phyloP scores from a whole-genome alignment of 768 basidiomycete species.

The Tulasnella sp. region DNA sequence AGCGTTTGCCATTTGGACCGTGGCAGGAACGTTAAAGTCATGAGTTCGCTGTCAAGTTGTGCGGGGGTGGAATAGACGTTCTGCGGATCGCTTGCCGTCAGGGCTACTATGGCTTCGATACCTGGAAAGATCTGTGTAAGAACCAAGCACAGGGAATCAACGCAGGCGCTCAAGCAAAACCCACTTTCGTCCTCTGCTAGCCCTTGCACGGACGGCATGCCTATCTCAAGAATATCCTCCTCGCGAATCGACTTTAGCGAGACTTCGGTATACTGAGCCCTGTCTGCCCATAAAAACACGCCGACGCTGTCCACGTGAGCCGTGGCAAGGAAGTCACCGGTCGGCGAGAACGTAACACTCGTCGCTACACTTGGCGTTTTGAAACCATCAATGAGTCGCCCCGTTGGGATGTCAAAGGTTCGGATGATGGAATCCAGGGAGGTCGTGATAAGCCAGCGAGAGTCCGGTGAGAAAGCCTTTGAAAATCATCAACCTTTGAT shows the following conservation, averaged over 20 bases:
- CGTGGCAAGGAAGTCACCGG: conserved; percentile 93
- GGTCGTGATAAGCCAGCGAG: conserved; percentile 84
- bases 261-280: conserved; percentile 87
- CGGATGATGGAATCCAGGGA: conserved; percentile 89
- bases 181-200: conserved; percentile 73
- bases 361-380: conserved; percentile 82
- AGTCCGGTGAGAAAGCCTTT: conserved; percentile 92
- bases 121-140: conserved; percentile 40
- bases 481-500: conserved; percentile 4
- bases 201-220: conserved; percentile 82
- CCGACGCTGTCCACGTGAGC: conserved; percentile 92
- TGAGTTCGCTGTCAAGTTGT: conserved; percentile 83
- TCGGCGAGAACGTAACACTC: conserved; percentile 87
- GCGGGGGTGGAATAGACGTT: conserved; percentile 82
- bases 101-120: conserved; percentile 65
- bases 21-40: conserved; percentile 88
- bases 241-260: conserved; percentile 76
- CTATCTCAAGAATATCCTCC: conserved; percentile 62
- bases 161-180: conserved; percentile 28
- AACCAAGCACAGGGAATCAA: neutral
- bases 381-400: conserved; percentile 88
- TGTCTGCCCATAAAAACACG: conserved; percentile 96
- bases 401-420: conserved; percentile 94
- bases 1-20: conserved; percentile 94
- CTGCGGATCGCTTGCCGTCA: conserved; percentile 55